These are phyloP conservation scores for Hymenoscyphus scutula DNA, from an alignment of 2,329 filamentous ascomycete species.

Conservation along the genomic window DNA sequence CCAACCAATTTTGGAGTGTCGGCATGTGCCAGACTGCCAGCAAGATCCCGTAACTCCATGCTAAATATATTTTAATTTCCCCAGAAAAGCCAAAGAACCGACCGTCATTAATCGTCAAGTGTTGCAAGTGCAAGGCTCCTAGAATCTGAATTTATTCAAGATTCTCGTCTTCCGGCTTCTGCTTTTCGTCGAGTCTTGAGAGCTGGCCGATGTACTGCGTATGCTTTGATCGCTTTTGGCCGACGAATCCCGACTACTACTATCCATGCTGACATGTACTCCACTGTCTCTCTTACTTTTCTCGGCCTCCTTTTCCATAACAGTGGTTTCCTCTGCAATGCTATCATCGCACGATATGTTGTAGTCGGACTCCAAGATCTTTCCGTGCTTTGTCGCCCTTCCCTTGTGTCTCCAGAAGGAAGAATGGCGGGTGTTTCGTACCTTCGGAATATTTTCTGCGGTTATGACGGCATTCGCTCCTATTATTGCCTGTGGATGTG, in stretches of 20 bases:
- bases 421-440: slow-evolving; percentile 20
- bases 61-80: slow-evolving; percentile 11
- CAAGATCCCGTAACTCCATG: slow-evolving; percentile 16
- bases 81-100: background rate
- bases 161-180: slow-evolving; percentile 7
- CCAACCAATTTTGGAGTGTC: background rate
- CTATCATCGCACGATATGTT: slow-evolving; percentile 28
- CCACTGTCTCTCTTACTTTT: slow-evolving; percentile 3
- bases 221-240: background rate
- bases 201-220: background rate
- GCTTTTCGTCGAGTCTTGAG: background rate
- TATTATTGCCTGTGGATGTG: slow-evolving; percentile 60
- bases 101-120: background rate
- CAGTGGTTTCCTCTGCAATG: slow-evolving; percentile 16
- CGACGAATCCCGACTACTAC: slow-evolving; percentile 1
- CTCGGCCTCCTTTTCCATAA: slow-evolving; percentile 5
- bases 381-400: background rate
- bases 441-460: slow-evolving; percentile 48
- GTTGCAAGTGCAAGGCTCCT: slow-evolving; percentile 4
- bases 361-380: slow-evolving; percentile 22
- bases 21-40: background rate
- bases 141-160: slow-evolving; percentile 11
- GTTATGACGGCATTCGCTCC: slow-evolving; percentile 56
- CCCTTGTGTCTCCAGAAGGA: slow-evolving; percentile 19
- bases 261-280: background rate